phyloP scores from a whole-genome alignment of 2,329 filamentous ascomycete species.

The Gremmenia infestans region DNA sequence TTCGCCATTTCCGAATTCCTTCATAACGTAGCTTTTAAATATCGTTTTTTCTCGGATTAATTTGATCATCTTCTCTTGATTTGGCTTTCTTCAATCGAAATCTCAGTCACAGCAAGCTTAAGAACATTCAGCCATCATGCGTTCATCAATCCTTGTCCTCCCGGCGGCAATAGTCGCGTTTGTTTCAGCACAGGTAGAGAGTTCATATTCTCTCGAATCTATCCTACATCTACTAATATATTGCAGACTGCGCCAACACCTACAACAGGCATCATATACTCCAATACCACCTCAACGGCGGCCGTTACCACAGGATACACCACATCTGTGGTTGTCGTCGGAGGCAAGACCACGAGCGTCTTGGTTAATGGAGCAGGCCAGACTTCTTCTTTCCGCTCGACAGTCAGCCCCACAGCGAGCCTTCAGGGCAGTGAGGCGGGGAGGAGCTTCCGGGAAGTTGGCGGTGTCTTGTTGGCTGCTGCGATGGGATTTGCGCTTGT shows the following conservation, averaged over 20 bases:
- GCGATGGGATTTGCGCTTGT: neutral
- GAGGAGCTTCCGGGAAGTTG: neutral
- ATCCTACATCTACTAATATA: neutral
- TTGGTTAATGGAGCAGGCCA: neutral
- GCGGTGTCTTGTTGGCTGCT: neutral
- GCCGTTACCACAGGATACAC: no score
- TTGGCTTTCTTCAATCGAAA: neutral
- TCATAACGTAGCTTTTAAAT: no score
- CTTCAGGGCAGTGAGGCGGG: neutral
- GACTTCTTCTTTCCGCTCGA: neutral
- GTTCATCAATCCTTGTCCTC: slow-evolving; percentile 3
- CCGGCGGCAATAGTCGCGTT: neutral
- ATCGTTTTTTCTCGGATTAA: no score
- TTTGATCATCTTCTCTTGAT: no score
- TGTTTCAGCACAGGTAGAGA: neutral
- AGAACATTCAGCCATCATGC: slow-evolving; percentile 1
- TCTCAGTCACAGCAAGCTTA: neutral
- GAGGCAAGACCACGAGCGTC: neutral
- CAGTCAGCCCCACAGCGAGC: neutral
- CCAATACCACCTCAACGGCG: neutral
- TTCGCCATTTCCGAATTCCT: no score
- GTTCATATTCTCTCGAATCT: neutral
- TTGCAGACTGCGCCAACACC: neutral
- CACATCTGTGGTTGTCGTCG: neutral
- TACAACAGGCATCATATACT: neutral